A percentile compares a stretch with the other conserved stretches of the same genome.
phyloP scores from a whole-genome alignment of 2,329 filamentous ascomycete genomes.

The Penicillium psychrosexuale region DNA sequence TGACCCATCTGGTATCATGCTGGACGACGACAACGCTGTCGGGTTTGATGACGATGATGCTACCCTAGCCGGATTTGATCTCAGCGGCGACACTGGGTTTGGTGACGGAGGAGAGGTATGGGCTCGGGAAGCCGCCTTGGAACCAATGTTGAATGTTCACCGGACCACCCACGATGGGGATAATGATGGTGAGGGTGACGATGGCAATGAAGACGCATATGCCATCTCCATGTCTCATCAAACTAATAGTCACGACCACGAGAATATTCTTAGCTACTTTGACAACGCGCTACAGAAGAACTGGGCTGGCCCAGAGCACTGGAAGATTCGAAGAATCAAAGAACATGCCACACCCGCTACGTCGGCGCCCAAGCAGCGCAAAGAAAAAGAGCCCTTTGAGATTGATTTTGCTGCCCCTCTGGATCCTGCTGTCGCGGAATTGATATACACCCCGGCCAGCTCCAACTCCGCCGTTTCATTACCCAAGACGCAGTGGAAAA shows the following conservation, averaged over 20 bases:
- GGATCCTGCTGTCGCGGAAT: conserved; percentile 65
- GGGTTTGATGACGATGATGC: conserved; percentile 80
- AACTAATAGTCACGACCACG: conserved; percentile 68
- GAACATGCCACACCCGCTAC: conserved; percentile 58
- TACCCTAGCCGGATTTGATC: conserved; percentile 66
- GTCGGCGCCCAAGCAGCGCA: conserved; percentile 60
- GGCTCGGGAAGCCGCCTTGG: conserved; percentile 83
- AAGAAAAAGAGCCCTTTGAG: conserved; percentile 94
- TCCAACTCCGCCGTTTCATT: conserved; percentile 79
- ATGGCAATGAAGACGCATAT: conserved; percentile 70
- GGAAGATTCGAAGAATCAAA: conserved; percentile 94
- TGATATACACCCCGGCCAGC: conserved; percentile 75
- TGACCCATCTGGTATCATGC: conserved; percentile 74
- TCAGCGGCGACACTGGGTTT: conserved; percentile 72
- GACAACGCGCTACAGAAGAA: conserved; percentile 96
- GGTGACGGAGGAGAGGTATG: conserved; percentile 95
- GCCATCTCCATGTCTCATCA: conserved; percentile 73
- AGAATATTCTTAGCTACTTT: conserved; percentile 97
- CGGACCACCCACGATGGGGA: conserved; percentile 50
- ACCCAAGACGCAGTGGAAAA: conserved; percentile 93
- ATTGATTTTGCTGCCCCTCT: conserved; percentile 84
- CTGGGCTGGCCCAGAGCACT: conserved; percentile 97
- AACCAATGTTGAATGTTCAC: conserved; percentile 80
- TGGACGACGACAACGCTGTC: conserved; percentile 79
- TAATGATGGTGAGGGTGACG: conserved; percentile 52